Conservation (phyloP, 2,329 filamentous ascomycete species). For the Exophiala xenobiotica region DNA sequence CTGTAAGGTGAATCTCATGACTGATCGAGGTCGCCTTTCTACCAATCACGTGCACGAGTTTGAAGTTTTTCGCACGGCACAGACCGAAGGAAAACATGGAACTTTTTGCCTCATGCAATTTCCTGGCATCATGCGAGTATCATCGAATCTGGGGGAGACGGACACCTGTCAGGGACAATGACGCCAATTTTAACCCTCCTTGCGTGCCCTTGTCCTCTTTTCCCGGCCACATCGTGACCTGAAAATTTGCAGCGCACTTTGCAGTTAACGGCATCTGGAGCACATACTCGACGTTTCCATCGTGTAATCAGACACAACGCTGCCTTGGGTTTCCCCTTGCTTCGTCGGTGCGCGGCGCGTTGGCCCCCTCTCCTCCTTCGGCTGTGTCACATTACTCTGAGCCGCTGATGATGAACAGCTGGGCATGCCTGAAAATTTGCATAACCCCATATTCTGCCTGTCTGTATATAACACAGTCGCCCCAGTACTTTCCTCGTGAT, state of each 20-base stretch:
- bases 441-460: not conserved
- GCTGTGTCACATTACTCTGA: too few species aligned
- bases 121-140: not conserved
- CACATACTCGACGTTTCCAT: constrained; percentile 16
- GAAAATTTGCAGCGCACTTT: constrained; percentile 29
- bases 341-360: not conserved
- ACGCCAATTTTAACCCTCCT: constrained; percentile 4
- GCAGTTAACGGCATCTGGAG: constrained; percentile 26
- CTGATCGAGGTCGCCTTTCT: constrained; percentile 4
- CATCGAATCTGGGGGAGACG: constrained; percentile 9
- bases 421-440: constrained; percentile 3
- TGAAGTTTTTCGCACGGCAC: too few species aligned
- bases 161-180: constrained; percentile 5
- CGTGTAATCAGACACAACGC: constrained; percentile 12
- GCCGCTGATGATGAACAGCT: too few species aligned
- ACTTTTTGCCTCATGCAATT: constrained; percentile 1
- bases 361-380: too few species aligned
- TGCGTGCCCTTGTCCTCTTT: not conserved
- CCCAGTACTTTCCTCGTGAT: not conserved
- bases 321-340: not conserved
- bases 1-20: constrained; percentile 10
- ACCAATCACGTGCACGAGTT: constrained; percentile 10
- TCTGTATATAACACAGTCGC: constrained; percentile 7
- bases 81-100: too few species aligned
- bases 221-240: constrained; percentile 18